Base-by-base conservation (phyloP, 768 basidiomycete species). In the Lanmaoa pseudosensibilis region DNA sequence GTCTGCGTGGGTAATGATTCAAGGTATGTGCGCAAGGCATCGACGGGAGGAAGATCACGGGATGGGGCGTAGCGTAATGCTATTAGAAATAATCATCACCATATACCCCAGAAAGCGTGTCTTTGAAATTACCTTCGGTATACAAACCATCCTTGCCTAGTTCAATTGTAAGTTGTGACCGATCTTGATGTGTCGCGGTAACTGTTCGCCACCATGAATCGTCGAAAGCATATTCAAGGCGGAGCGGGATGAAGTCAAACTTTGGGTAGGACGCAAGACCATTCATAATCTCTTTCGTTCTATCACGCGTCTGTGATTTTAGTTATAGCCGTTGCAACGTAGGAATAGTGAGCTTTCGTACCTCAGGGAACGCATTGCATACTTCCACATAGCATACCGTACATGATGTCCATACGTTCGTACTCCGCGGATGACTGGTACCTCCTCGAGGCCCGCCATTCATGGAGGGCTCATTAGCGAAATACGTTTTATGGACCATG, bases 171-270 rank as follows among this genome's bases (percentile, higher is more conserved):
- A 84, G 55, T 46, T 62, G 66, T 12, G 67, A 58, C 34, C 38
- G 46, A 50, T 50, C 55, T 41, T 56, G 65, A 6, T 65, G 58
- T 30, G 60, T 56, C 4, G 77, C 74, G 21, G 79, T 78, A 10
- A 83, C 69, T 13, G 60, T 70, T 45, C 74, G 61, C 88, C 88
- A 91, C 89, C 89, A 91, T 16, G 67, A 61, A 18, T 69, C 67
- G 65, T 87, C 84, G 64, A 93, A 93, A 1, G 88, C 88, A 68
- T 90, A 80, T 69, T 92, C 88, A 46, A 93, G 67, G 13, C 83
- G 80, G 45, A 92, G 66, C 2, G 84, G 77, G 36, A 89, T 65
- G 55, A 88, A 86, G 21, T 84, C 80, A 57, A 87, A 73, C 34
- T 71, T 74, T 6, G 73, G 69, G 53, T 85, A 83, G n/a, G 71